Conservation (phyloP, 768 basidiomycete genomes). For the Dioszegia aurantiaca region DNA sequence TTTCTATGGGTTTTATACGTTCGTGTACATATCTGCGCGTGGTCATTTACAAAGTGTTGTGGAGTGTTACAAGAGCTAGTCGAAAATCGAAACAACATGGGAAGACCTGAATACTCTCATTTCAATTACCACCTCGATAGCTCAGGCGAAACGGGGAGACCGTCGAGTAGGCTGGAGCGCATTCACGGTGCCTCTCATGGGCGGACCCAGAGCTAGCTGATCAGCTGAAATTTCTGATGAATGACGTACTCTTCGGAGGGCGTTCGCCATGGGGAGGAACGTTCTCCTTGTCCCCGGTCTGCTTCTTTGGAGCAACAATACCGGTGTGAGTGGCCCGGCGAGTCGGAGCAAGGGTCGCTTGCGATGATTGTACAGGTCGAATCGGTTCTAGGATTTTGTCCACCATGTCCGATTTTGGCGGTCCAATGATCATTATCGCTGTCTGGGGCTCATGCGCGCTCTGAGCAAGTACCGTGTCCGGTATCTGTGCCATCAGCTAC, state of each 20-base stretch:
- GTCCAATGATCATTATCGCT: no score
- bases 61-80: no score
- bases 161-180: conserved; percentile 3
- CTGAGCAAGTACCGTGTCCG: no score
- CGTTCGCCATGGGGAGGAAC: conserved; percentile 4
- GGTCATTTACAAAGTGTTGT: no score
- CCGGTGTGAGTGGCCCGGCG: not conserved
- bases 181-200: not conserved
- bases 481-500: no score
- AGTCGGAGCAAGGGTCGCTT: not conserved
- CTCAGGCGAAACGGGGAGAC: conserved; percentile 7
- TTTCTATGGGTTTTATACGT: no score
- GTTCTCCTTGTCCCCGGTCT: conserved; percentile 6
- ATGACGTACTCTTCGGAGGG: not conserved
- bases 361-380: not conserved
- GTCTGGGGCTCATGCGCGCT: no score
- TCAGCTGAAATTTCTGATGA: not conserved
- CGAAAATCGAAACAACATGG: no score
- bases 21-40: no score
- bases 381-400: not conserved
- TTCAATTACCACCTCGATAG: no score
- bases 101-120: no score
- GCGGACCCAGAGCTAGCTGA: not conserved
- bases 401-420: not conserved
- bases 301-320: no score